Base-by-base conservation (phyloP, 306 rosid genomes). In the Cucurbita moschata region DNA sequence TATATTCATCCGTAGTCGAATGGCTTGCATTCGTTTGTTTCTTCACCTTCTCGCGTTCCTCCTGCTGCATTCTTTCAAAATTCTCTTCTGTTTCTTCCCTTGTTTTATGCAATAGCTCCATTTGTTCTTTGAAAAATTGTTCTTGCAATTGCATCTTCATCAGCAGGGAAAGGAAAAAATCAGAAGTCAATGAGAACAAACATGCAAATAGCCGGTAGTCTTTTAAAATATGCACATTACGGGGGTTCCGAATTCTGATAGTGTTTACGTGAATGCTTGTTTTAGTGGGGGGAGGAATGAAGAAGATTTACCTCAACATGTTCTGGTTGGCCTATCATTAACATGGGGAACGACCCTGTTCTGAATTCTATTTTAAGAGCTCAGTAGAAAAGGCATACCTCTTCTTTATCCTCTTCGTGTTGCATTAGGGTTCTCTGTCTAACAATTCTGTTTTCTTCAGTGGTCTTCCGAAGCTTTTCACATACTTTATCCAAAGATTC, bases 41-140 rank as follows among this genome's bases (percentile, higher is more conserved):
- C 76, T 83, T 83, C 76, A 83, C 86, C 83, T 89, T 92, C 77
- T 87, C 87, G 6, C 96, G 92, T 39, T 92, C 86, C 46, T 86
- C 89, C 81, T 88, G 90, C 81, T 92, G 97, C 80, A 85, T 57
- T 80, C 84, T 86, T 87, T 87, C 96, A 73, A 92, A 92, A 12
- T 82, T 76, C 69, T 87, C 94, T 75, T 87, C 97, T 75, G 80
- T 89, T 1, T 72, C 85, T 62, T 76, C 72, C 84, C 85, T 85
- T 11, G 84, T 73, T 26, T 85, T 85, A 40, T 83, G 89, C 72
- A 89, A 77, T 44, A 80, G 38, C 15, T 53, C 78, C 59, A 92
- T 82, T 78, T 84, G 98, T 0, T 88, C 92, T 74, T 87, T 83
- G 62, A 79, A 85, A 77, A 86, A 92, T 60, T 87, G 61, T 18